Conservation (phyloP, 2,329 filamentous ascomycete species). For the Ceratocystis ficicola region DNA sequence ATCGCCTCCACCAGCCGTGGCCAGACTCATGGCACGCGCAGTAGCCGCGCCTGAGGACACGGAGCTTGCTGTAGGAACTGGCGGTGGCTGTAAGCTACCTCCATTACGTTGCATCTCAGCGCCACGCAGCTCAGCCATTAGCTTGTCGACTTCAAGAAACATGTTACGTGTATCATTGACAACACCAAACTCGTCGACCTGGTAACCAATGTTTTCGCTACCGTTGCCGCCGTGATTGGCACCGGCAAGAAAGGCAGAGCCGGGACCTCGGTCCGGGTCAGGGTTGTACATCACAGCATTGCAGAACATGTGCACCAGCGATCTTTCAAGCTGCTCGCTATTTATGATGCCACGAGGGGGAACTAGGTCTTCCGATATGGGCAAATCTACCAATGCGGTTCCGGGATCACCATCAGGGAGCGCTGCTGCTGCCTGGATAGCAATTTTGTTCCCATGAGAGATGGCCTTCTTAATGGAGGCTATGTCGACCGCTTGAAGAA, state of each 20-base stretch:
- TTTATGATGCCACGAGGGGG: constrained; percentile 88
- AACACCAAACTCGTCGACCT: constrained; percentile 69
- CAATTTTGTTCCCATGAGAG: constrained; percentile 56
- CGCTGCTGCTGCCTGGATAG: constrained; percentile 46
- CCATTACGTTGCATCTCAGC: constrained; percentile 49
- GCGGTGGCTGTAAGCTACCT: constrained; percentile 25
- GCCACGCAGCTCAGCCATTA: constrained; percentile 62
- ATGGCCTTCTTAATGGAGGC: constrained; percentile 67
- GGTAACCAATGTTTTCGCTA: constrained; percentile 44
- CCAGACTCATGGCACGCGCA: constrained; percentile 28
- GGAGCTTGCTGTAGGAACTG: constrained; percentile 21
- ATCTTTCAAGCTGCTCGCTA: constrained; percentile 79
- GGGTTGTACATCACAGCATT: constrained; percentile 98
- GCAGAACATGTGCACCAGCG: constrained; percentile 91
- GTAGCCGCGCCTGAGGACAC: constrained; percentile 25
- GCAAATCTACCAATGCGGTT: constrained; percentile 48
- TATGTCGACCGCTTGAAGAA: constrained; percentile 63
- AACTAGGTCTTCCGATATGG: constrained; percentile 62
- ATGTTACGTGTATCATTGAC: constrained; percentile 81
- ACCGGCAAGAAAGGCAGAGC: constrained; percentile 45
- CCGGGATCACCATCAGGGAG: constrained; percentile 48
- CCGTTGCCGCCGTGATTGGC: constrained; percentile 28
- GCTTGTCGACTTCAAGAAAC: constrained; percentile 75
- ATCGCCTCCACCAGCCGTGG: constrained; percentile 33
- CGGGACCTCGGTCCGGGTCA: constrained; percentile 60